These are phyloP conservation scores for Suillus subalutaceus DNA, from an alignment of 768 basidiomycete genomes.

Conservation along the genomic window DNA sequence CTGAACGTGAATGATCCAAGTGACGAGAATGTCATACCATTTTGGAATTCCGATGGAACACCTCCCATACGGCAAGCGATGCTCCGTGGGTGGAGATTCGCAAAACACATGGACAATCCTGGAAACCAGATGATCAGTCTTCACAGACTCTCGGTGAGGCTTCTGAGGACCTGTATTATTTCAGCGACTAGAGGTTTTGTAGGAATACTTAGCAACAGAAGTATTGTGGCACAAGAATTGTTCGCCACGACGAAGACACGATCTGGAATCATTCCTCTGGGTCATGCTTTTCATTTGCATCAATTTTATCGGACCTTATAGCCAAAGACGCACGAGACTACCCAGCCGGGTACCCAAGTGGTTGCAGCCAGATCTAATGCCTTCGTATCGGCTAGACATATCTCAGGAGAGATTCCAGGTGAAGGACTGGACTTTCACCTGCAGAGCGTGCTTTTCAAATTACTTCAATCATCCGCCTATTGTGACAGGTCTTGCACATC, in stretches of 20 bases:
- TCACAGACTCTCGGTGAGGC: neutral
- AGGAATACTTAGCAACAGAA: constrained; percentile 2
- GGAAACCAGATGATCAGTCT: neutral
- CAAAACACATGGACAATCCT: neutral
- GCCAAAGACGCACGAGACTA: neutral
- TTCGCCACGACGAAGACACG: neutral
- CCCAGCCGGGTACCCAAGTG: neutral
- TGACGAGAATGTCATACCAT: neutral
- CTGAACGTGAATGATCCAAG: neutral
- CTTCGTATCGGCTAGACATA: neutral
- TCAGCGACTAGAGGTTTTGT: constrained; percentile 2
- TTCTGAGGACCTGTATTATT: neutral
- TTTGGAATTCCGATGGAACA: neutral
- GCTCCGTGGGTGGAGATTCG: constrained; percentile 1
- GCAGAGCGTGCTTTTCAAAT: neutral
- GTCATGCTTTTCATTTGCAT: constrained; percentile 4
- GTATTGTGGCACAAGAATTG: constrained; percentile 1
- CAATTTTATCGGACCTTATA: neutral
- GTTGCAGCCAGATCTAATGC: neutral
- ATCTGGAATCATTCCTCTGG: constrained; percentile 1
- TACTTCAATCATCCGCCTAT: neutral
- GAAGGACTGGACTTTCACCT: neutral
- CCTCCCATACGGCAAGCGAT: constrained; percentile 1
- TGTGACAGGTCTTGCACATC: neutral
- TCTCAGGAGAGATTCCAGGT: neutral